These are phyloP conservation scores for Neonectria punicea DNA, from an alignment of 2,329 filamentous ascomycete genomes.

Conservation along the genomic window DNA sequence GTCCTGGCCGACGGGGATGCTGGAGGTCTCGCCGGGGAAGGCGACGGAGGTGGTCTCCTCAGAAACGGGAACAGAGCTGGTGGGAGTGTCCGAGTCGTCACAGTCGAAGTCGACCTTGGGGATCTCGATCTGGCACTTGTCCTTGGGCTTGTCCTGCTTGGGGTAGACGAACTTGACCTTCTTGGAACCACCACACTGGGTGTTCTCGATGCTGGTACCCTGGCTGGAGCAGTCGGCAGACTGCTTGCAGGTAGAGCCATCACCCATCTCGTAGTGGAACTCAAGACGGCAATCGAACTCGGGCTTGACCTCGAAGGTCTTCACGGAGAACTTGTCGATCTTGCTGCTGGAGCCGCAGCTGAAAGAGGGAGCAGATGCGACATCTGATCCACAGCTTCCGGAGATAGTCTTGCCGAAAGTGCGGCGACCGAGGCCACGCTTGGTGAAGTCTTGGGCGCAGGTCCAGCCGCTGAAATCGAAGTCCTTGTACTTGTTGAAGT, in stretches of 20 bases:
- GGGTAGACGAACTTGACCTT: constrained; percentile 78
- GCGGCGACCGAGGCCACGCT: constrained; percentile 68
- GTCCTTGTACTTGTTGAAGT: constrained; percentile 74
- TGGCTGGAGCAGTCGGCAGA: constrained; percentile 72
- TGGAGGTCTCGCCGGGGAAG: constrained; percentile 28
- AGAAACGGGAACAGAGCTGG: constrained; percentile 27
- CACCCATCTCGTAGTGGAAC: constrained; percentile 88
- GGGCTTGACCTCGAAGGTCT: constrained; percentile 75
- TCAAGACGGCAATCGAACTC: constrained; percentile 83
- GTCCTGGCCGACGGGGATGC: constrained; percentile 30
- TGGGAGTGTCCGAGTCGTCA: constrained; percentile 44
- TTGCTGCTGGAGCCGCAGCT: constrained; percentile 48
- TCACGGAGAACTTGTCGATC: constrained; percentile 76
- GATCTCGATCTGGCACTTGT: constrained; percentile 76
- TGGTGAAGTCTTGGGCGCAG: constrained; percentile 68
- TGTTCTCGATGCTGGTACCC: constrained; percentile 80
- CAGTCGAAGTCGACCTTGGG: constrained; percentile 83
- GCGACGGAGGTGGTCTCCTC: constrained; percentile 19
- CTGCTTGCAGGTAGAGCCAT: constrained; percentile 85
- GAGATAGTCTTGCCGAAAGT: constrained; percentile 69
- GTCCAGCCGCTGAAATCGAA: constrained; percentile 80
- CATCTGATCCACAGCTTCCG: constrained; percentile 61
- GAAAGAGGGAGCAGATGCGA: constrained; percentile 67
- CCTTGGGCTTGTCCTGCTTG: constrained; percentile 64
- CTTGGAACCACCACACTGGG: constrained; percentile 91